Evolutionary conservation across 2,329 filamentous ascomycete species (phyloP), one percentile per base, ranked within the genome.

Genomic region (Aspergillus glaucus): DNA sequence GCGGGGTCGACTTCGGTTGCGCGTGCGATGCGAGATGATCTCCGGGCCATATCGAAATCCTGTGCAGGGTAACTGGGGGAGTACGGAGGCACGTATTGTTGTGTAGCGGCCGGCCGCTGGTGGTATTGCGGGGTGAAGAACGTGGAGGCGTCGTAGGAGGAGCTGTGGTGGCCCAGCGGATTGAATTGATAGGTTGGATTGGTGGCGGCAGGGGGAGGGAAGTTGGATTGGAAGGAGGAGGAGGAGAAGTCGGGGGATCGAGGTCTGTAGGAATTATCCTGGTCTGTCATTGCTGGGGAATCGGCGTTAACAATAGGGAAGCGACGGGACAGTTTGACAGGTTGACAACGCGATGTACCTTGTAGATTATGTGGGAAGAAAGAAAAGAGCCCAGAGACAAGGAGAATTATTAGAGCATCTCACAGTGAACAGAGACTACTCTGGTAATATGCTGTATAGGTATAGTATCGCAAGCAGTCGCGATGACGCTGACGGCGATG

Each of bases 161-260:
- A 65, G 55, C 64, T 68, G 55, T 65, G 68, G 44, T 70, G 68
- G 44, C 61, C 62, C 47, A 67, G 50, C 17, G 63, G 68, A 48
- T 57, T 67, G 49, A 63, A 62, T 48, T 59, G 61, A 58, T 64
- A 63, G 47, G 59, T 51, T 40, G 56, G 58, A 47, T 55, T 55
- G 55, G 51, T 61, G 56, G 41, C 56, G 43, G 51, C 60, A 62
- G 63, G 52, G 61, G 62, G 59, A 52, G 70, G 63, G 54, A 71
- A 64, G 57, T 66, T 60, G 50, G 69, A 60, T 57, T 73, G 62
- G 61, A 75, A 71, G 61, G 69, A 72, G 52, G 78, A 71, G 61
- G 69, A 72, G 52, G 78, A 77, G 56, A 81, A 70, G 57, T 76
- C 73, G 58, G 75, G 75, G 41, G 73, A 76, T 61, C 67, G 68